Base-by-base conservation (phyloP, 2,329 filamentous ascomycete species). In the Raffaelea ambrosiae region DNA sequence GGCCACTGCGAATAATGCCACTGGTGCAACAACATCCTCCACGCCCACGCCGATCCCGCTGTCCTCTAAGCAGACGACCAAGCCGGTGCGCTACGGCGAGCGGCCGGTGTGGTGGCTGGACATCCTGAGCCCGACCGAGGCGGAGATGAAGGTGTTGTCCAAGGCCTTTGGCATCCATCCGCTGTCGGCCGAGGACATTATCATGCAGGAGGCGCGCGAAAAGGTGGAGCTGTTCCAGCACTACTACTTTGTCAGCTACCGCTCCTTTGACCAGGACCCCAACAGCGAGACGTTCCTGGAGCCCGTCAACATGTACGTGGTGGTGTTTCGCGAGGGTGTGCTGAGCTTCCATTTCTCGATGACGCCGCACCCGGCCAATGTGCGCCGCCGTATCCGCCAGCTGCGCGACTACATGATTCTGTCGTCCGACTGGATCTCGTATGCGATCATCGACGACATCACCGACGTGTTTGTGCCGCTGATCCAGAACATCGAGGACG, bases 171-270 rank as follows among this genome's bases (percentile, higher is more conserved):
- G 89, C 16, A 96, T 98, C 51, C 93, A 98, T 67, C 90, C 93
- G 1, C 70, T 98, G 50, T 98, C 93, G 0, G 84, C 88, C 2
- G 93, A 98, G 65, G 93, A 98, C 62, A 96, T 98, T 58, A 84
- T 97, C 77, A 84, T 96, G 71, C 88, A 97, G 63, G 93, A 98
- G 69, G 87, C 90, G 38, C 90, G 93, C 20, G 93, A 98, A 62
- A 98, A 98, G 68, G 93, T 98, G 1, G 93, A 98, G 64, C 75
- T 98, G 1, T 98, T 98, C 72, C 84, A 88, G 31, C 86, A 95
- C 63, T 98, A 98, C 69, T 98, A 98, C 66, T 96, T 98, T 59
- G 88, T 98, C 68, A 97, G 95, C 64, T 98, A 98, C 65, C 86
- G 93, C 16, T 94, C 89, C 1, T 98, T 98, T 61, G 93, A 98